Conservation (phyloP, 225 moss, liverwort and hornwort species). For the Sphagnum tenellum region DNA sequence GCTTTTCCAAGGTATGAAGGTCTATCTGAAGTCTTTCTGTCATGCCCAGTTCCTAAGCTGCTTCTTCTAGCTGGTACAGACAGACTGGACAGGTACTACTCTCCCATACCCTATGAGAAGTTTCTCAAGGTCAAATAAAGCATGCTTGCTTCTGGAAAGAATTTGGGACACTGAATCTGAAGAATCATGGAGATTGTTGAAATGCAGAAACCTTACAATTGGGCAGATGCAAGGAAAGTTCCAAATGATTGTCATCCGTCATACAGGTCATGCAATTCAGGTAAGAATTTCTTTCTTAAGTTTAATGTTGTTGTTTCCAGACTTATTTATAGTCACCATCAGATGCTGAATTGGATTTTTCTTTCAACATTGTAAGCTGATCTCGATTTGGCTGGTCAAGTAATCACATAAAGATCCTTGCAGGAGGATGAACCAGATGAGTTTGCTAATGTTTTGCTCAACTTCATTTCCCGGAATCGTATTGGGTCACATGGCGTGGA, state of each 20-base stretch:
- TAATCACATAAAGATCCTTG: neutral
- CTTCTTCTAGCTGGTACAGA: conserved; percentile 94
- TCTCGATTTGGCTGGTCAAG: too few relatives aligned
- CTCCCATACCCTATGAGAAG: too few relatives aligned
- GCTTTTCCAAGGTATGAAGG: conserved; percentile 85
- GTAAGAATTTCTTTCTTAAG: conserved; percentile 11
- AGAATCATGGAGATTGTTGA: neutral
- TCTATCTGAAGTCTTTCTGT: conserved; percentile 86
- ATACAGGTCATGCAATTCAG: conserved; percentile 99
- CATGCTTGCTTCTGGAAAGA: too few relatives aligned
- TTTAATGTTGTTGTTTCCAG: too few relatives aligned
- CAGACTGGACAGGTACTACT: conserved; percentile 80
- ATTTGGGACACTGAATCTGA: too few relatives aligned
- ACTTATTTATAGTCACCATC: too few relatives aligned
- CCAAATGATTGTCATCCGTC: conserved; percentile 97
- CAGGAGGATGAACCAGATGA: conserved; percentile 99
- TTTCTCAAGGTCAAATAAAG: neutral
- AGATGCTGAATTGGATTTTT: too few relatives aligned
- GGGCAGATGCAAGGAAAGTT: conserved; percentile 99
- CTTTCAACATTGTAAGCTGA: too few relatives aligned
- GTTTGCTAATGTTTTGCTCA: conserved; percentile 67
- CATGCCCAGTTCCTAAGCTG: conserved; percentile 94
- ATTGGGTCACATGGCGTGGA: conserved; percentile 84
- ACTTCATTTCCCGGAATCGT: conserved; percentile 86
- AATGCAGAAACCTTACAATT: conserved; percentile 75